Percentiles rank a stretch among this genome's conserved stretches.
Evolutionary conservation across 441 rosid genomes (phyloP).

Genomic region (Cnidoscolus chayamansa): DNA sequence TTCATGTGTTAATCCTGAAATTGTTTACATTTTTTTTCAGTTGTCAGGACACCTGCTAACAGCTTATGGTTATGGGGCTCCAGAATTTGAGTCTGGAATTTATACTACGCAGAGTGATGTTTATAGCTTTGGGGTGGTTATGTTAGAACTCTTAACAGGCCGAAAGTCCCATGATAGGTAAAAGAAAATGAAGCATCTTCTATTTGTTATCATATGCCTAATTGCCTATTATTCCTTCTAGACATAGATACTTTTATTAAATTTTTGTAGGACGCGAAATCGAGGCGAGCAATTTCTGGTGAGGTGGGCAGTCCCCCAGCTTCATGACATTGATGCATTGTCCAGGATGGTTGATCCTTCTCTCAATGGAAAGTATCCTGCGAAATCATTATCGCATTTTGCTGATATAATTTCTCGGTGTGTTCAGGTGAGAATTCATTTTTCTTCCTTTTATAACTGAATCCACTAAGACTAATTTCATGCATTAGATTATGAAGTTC

Average conservation of each 20-base stretch:
- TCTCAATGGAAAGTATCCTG: constrained; percentile 69
- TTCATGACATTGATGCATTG: constrained; percentile 88
- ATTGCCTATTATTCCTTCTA: neutral
- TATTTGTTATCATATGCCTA: neutral
- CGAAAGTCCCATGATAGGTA: constrained; percentile 83
- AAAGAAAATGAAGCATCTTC: neutral
- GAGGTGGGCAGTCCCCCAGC: constrained; percentile 96
- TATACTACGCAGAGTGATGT: constrained; percentile 85
- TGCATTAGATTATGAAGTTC: neutral
- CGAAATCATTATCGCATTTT: constrained; percentile 85
- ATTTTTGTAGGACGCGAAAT: constrained; percentile 46
- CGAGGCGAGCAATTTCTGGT: constrained; percentile 90
- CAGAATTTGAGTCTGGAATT: constrained; percentile 87
- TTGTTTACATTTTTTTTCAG: constrained; percentile 39
- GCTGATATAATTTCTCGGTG: constrained; percentile 91
- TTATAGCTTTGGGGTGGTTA: constrained; percentile 93
- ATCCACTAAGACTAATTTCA: neutral
- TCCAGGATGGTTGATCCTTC: constrained; percentile 95
- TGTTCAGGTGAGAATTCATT: constrained; percentile 58
- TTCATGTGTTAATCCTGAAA: constrained; percentile 12
- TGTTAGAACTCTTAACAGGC: constrained; percentile 96
- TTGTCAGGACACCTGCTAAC: constrained; percentile 81
- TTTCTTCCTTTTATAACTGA: neutral
- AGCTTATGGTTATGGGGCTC: constrained; percentile 88
- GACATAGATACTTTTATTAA: neutral